A percentile compares a stretch with the other conserved stretches of the same genome.
These are phyloP conservation scores for Hanseniaspora mollemarum DNA, from an alignment of 805 yeast species.

Conservation along the genomic window DNA sequence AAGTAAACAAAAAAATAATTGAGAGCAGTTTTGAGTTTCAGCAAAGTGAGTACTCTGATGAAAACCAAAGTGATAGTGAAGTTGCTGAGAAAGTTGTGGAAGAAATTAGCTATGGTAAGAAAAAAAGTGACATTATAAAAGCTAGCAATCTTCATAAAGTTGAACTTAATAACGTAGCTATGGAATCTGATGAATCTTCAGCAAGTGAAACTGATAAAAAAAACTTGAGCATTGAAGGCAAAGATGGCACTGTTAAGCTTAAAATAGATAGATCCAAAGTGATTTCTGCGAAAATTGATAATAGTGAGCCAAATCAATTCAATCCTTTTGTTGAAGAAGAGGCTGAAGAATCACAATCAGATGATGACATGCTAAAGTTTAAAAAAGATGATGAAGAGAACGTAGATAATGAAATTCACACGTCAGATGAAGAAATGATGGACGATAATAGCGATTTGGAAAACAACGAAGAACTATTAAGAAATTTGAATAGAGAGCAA, in stretches of 20 bases:
- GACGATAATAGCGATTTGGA: constrained; percentile 22
- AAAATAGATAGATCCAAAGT: too few relatives aligned
- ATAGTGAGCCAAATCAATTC: constrained; percentile 22
- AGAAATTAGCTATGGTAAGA: not conserved
- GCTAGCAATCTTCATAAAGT: not conserved
- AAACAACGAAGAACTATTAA: constrained; percentile 22
- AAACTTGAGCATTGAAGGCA: too few relatives aligned
- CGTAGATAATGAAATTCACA: constrained; percentile 9
- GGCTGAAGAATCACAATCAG: constrained; percentile 13
- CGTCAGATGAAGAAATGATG: constrained; percentile 14
- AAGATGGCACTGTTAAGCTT: too few relatives aligned
- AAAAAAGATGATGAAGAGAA: constrained; percentile 13
- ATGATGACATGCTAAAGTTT: not conserved
- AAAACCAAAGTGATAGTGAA: not conserved
- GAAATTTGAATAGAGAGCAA: constrained; percentile 24
- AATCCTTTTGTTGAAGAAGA: constrained; percentile 17
- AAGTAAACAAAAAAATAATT: not conserved
- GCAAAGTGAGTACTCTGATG: not conserved
- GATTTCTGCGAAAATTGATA: constrained; percentile 33
- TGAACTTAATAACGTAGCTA: not conserved
- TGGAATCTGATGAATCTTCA: not conserved
- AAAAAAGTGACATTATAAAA: constrained; percentile 4
- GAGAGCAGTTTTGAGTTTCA: not conserved
- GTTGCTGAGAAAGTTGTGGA: not conserved
- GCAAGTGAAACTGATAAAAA: constrained; percentile 27